These are phyloP conservation scores for Penicillium sclerotigenum DNA, from an alignment of 2,329 filamentous ascomycete genomes.

Conservation along the genomic window DNA sequence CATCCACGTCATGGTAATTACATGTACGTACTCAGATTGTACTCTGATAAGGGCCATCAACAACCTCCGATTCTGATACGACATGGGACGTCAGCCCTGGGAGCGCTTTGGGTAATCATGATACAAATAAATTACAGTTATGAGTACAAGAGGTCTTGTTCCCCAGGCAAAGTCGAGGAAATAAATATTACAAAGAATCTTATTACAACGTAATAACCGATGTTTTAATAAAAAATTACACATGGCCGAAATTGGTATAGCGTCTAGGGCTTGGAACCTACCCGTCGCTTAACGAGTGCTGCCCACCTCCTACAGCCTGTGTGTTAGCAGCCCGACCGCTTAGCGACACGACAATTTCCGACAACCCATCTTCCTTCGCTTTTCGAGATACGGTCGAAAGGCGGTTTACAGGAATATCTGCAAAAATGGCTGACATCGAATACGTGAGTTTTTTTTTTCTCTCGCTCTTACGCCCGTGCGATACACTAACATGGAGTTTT, in stretches of 20 bases:
- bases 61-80: neutral
- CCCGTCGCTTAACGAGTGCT: slow-evolving; percentile 44
- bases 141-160: neutral
- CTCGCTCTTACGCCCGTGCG: neutral
- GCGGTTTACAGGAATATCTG: slow-evolving; percentile 47
- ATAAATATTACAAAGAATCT: neutral
- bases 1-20: neutral
- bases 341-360: slow-evolving; percentile 40
- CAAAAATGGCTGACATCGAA: slow-evolving; percentile 82
- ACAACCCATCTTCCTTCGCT: slow-evolving; percentile 42
- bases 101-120: neutral
- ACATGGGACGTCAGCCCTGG: neutral
- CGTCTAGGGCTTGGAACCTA: slow-evolving; percentile 41
- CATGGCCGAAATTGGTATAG: slow-evolving; percentile 27
- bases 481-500: slow-evolving; percentile 37
- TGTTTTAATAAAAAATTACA: slow-evolving; percentile 10
- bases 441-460: slow-evolving; percentile 63
- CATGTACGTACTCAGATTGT: neutral
- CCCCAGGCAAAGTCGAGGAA: neutral
- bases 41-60: neutral
- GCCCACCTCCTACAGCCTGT: slow-evolving; percentile 35
- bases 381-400: slow-evolving; percentile 47
- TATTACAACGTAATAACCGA: neutral
- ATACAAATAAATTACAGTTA: neutral
- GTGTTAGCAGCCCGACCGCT: slow-evolving; percentile 30